These are phyloP conservation scores for Dothistroma pini DNA, from an alignment of 2,329 filamentous ascomycete genomes.

Conservation along the genomic window DNA sequence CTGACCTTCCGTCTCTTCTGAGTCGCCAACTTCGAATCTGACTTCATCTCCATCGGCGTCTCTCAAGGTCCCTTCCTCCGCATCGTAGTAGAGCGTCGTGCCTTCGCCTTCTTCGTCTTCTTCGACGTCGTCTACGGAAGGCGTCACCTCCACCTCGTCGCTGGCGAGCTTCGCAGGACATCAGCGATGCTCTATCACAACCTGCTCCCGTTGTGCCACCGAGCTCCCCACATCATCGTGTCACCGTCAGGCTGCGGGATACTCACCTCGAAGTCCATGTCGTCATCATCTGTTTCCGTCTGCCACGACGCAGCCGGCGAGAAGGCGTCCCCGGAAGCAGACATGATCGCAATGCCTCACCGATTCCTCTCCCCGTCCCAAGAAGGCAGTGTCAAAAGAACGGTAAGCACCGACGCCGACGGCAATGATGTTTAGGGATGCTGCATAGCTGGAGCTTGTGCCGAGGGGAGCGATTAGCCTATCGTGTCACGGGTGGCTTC, in stretches of 20 bases:
- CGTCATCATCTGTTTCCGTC: slow-evolving; percentile 43
- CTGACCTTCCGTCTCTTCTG: slow-evolving; percentile 33
- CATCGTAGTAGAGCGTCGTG: slow-evolving; percentile 36
- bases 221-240: neutral
- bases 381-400: neutral
- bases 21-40: slow-evolving; percentile 23
- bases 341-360: slow-evolving; percentile 7
- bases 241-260: neutral
- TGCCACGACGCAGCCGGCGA: slow-evolving; percentile 22
- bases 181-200: neutral
- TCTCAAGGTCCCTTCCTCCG: slow-evolving; percentile 37
- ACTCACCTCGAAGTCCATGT: slow-evolving; percentile 48
- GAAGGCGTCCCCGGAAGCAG: slow-evolving; percentile 12
- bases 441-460: neutral
- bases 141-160: slow-evolving; percentile 38
- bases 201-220: neutral
- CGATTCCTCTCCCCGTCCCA: neutral
- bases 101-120: slow-evolving; percentile 42
- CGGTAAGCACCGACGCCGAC: neutral
- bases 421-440: neutral
- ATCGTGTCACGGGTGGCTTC: too few species aligned
- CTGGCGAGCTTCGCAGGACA: slow-evolving; percentile 29
- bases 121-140: slow-evolving; percentile 36
- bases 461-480: neutral
- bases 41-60: slow-evolving; percentile 29